phyloP scores from a whole-genome alignment of 495 filamentous ascomycete species.

The Penicillium cinerascens region DNA sequence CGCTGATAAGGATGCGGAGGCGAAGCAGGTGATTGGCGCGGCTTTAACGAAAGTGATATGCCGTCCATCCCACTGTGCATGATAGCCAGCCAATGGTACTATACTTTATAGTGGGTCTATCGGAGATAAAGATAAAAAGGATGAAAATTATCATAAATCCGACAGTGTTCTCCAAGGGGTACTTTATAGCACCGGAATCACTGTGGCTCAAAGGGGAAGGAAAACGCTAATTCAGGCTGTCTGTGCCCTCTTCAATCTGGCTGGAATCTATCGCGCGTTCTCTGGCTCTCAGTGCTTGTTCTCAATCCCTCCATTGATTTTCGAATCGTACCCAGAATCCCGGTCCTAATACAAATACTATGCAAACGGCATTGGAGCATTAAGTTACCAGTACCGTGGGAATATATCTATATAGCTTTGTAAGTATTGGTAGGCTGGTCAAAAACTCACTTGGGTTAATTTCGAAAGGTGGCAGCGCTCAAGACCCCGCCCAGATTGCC shows the following conservation, averaged over 20 bases:
- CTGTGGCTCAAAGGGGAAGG: conserved; percentile 43
- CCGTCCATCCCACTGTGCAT: background rate
- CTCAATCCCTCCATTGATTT: conserved; percentile 56
- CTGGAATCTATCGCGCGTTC: conserved; percentile 60
- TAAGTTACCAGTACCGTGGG: conserved; percentile 68
- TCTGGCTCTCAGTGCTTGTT: conserved; percentile 53
- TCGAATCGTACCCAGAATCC: conserved; percentile 65
- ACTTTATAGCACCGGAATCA: background rate
- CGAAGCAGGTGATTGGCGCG: conserved; percentile 9
- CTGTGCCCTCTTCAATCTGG: conserved; percentile 56
- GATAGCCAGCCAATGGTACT: background rate
- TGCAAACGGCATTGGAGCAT: conserved; percentile 62
- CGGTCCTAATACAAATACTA: conserved; percentile 50
- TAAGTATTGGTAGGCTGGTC: too few species aligned
- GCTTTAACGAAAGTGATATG: background rate
- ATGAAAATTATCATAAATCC: too few species aligned
- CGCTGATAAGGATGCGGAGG: conserved; percentile 25
- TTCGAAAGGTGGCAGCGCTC: conserved; percentile 65
- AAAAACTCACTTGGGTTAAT: conserved; percentile 53
- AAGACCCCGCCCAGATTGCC: conserved; percentile 72
- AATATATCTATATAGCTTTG: conserved; percentile 36
- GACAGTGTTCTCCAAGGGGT: too few species aligned
- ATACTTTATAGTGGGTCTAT: background rate
- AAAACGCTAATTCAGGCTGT: conserved; percentile 60
- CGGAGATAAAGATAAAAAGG: background rate